Evolutionary conservation across 2,329 filamentous ascomycete genomes (phyloP), one percentile per base, ranked within the genome.

Genomic region (Hypomyces rosellus): DNA sequence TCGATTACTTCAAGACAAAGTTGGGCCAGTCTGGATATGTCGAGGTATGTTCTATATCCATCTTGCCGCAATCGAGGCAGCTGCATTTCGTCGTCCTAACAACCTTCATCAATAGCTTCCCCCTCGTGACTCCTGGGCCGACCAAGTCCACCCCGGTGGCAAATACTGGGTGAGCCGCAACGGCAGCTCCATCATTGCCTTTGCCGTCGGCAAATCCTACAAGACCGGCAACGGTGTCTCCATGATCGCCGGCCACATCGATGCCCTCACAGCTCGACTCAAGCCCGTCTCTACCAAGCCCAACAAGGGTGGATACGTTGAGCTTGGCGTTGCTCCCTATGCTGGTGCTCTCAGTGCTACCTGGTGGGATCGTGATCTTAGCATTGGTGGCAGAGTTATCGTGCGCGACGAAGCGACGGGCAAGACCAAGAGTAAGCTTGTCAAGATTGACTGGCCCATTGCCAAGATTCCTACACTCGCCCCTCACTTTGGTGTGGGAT

Each of bases 281-380:
- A 97, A 97, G 82, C 92, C 93, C 9, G 81, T 96, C 25, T 89
- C 89, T 62, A 88, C 82, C 63, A 84, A 96, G 62, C 82, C 86
- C n/a, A 88, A 77, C 60, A 89, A 86, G 65, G 86, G 88, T 33
- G 92, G 93, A 48, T 99, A 89, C 64, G 68, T 89, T 25, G 89
- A 97, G 72, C 79, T 97, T 6, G 92, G 89, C 20, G 89, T 97
- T 48, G 91, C 93, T 2, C 93, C 88, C 1, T 99, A 97, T 65
- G 92, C 90, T 9, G 92, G 93, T 46, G 90, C 76, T 1, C 72
- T 97, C 54, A 93, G 91, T 65, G 76, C 77, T 55, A 97, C 93
- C 1, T 97, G 93, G 93, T 97, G 91, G 92, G 93, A 97, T 68
- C 82, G 93, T 36, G 93, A 99, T 67, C 78, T 99, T 46, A 85